Evolutionary conservation across 495 filamentous ascomycete genomes (phyloP).

Genomic region (Neurospora sublineolata): DNA sequence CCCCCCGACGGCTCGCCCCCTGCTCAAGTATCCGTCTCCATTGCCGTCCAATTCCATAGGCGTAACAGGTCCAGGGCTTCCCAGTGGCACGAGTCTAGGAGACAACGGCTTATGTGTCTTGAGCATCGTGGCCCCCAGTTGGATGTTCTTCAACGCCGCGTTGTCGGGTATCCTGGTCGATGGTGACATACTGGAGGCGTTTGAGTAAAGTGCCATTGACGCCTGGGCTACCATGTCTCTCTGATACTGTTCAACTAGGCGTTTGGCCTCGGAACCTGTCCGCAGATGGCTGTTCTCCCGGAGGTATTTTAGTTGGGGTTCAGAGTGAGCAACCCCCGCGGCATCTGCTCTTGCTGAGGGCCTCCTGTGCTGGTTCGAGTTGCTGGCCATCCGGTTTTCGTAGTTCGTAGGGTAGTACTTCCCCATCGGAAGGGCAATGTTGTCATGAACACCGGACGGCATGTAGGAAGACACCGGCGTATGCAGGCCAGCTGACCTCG

Average conservation of each 20-base stretch:
- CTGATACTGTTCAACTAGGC: constrained; percentile 46
- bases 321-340: constrained; percentile 8
- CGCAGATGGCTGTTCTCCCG: constrained; percentile 15
- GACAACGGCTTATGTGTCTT: constrained; percentile 42
- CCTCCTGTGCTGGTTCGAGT: constrained; percentile 8
- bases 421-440: constrained; percentile 33
- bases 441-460: constrained; percentile 25
- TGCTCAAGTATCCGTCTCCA: constrained; percentile 40
- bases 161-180: background rate
- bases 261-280: constrained; percentile 34
- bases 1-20: constrained; percentile 14
- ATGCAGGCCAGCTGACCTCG: constrained; percentile 8
- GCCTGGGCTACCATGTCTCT: constrained; percentile 48
- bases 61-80: constrained; percentile 69
- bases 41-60: constrained; percentile 56
- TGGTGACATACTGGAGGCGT: constrained; percentile 4
- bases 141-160: background rate
- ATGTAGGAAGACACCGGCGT: constrained; percentile 33
- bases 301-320: constrained; percentile 18
- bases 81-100: constrained; percentile 54
- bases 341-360: background rate
- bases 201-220: constrained; percentile 21
- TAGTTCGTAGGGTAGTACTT: constrained; percentile 47
- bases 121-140: constrained; percentile 5
- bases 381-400: constrained; percentile 24